Evolutionary conservation across 2,329 filamentous ascomycete genomes (phyloP).

Genomic region (Pyricularia pennisetigena): DNA sequence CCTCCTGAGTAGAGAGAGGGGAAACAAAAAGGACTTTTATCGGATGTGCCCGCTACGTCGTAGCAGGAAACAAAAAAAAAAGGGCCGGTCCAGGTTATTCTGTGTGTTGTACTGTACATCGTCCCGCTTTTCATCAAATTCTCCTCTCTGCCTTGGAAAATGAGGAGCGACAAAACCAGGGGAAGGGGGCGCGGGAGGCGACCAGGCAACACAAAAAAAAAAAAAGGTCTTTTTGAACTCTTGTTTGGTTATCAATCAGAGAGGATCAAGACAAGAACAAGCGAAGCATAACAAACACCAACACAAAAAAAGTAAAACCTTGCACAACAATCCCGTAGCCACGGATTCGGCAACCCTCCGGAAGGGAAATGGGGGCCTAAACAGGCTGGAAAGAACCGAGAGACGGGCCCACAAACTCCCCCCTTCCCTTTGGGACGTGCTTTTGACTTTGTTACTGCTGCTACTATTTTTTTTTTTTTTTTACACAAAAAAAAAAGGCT

Average conservation of each 20-base stretch:
- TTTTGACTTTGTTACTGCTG: background rate
- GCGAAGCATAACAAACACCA: background rate
- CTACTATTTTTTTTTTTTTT: too few relatives aligned
- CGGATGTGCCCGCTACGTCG: too few relatives aligned
- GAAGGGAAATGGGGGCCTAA: background rate
- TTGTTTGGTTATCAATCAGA: background rate
- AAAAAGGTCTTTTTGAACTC: background rate
- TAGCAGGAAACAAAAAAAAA: too few relatives aligned
- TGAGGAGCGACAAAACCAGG: background rate
- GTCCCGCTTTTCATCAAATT: background rate
- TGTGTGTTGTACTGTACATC: background rate
- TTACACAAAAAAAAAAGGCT: background rate
- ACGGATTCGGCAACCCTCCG: background rate
- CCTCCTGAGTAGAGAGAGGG: background rate
- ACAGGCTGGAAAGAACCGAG: background rate
- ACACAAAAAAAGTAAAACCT: background rate
- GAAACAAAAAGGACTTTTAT: too few relatives aligned
- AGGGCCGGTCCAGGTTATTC: too few relatives aligned
- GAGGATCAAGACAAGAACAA: background rate
- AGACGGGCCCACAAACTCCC: background rate
- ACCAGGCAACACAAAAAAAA: too few relatives aligned
- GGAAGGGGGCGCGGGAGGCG: background rate
- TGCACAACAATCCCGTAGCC: background rate
- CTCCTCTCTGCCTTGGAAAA: background rate
- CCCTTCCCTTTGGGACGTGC: background rate